Conservation (phyloP, 2,329 filamentous ascomycete genomes). For the Arthrobotrys sphaeroides region DNA sequence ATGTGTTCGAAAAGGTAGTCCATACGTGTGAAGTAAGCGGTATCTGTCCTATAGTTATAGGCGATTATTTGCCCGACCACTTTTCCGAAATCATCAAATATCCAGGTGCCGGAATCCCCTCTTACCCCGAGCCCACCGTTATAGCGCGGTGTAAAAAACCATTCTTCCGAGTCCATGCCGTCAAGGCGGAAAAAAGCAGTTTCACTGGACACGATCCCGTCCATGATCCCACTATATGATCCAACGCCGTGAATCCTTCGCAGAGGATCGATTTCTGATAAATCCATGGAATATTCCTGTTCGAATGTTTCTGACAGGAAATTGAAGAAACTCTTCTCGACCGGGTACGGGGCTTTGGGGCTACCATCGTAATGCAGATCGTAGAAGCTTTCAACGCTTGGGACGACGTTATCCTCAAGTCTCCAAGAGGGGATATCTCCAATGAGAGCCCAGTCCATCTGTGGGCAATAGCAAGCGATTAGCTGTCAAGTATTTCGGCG, state of each 20-base stretch:
- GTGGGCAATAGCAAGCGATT: not conserved
- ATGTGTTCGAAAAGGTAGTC: constrained; percentile 53
- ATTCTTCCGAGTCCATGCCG: constrained; percentile 53
- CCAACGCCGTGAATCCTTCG: constrained; percentile 50
- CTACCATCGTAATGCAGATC: constrained; percentile 52
- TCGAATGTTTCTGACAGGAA: constrained; percentile 53
- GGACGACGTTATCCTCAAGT: constrained; percentile 49
- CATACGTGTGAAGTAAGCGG: constrained; percentile 50
- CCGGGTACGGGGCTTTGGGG: constrained; percentile 48
- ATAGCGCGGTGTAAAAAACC: constrained; percentile 53
- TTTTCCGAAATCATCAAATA: constrained; percentile 53
- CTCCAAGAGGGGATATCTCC: constrained; percentile 53
- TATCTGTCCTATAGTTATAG: constrained; percentile 52
- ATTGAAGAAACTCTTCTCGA: constrained; percentile 50
- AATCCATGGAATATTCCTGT: constrained; percentile 42
- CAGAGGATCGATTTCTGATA: constrained; percentile 50
- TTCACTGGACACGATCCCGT: constrained; percentile 50
- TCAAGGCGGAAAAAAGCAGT: constrained; percentile 50
- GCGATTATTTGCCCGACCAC: constrained; percentile 54
- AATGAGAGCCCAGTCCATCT: constrained; percentile 54
- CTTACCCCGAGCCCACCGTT: constrained; percentile 49
- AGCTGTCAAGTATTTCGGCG: too few species aligned
- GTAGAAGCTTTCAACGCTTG: constrained; percentile 52
- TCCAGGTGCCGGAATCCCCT: constrained; percentile 51
- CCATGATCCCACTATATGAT: constrained; percentile 52